A percentile compares a stretch with the other conserved stretches of the same genome.
Evolutionary conservation across 2,329 filamentous ascomycete species (phyloP).

Genomic region (Akanthomyces dipterigenus): DNA sequence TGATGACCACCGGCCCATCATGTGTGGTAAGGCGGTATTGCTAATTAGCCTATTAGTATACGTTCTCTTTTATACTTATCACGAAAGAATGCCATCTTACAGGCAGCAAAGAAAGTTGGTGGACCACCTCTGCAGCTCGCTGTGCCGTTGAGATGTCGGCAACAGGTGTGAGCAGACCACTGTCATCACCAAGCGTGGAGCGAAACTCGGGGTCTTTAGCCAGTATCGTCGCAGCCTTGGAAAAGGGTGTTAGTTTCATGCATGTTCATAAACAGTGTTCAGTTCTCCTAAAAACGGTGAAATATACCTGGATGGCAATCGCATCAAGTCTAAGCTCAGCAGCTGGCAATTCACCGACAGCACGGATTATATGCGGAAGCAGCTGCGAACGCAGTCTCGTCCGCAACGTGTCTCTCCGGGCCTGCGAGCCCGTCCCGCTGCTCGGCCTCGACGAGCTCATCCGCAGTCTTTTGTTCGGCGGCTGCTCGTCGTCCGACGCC

Average conservation of each 20-base stretch:
- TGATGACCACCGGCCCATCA: background rate
- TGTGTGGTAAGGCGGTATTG: background rate
- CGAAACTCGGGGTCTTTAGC: slow-evolving; percentile 5
- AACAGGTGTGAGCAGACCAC: background rate
- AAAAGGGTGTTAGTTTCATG: slow-evolving; percentile 11
- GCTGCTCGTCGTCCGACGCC: background rate
- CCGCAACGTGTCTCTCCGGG: slow-evolving; percentile 15
- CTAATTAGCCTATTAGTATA: background rate
- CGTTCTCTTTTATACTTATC: no score
- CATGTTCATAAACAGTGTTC: background rate
- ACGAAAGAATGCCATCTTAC: background rate
- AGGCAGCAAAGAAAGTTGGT: background rate
- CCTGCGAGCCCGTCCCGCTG: background rate
- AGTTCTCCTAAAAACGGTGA: no score
- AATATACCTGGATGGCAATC: slow-evolving; percentile 25
- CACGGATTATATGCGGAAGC: slow-evolving; percentile 25
- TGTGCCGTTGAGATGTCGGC: background rate
- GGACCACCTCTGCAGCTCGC: background rate
- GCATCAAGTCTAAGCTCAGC: slow-evolving; percentile 20
- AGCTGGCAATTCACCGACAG: slow-evolving; percentile 18
- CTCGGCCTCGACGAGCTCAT: background rate
- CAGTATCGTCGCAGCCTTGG: slow-evolving; percentile 10
- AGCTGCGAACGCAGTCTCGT: slow-evolving; percentile 25
- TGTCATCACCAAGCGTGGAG: background rate
- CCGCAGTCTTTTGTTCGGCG: background rate